Evolutionary conservation across 2,329 filamentous ascomycete species (phyloP).

Genomic region (Penicillium sp.): DNA sequence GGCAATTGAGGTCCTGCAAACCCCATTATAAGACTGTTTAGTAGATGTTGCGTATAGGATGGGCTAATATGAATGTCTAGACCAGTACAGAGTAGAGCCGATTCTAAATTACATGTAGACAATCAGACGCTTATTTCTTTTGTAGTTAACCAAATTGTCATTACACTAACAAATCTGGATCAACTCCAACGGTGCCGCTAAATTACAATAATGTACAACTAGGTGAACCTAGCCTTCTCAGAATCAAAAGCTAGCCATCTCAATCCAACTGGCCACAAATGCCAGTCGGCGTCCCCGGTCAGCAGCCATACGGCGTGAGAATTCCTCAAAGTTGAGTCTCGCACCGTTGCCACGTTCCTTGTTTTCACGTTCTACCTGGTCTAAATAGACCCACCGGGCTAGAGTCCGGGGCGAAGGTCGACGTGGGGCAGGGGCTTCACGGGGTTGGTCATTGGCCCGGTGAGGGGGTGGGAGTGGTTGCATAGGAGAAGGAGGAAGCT

Average conservation of each 20-base stretch:
- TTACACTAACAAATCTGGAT: not conserved
- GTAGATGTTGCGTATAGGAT: not conserved
- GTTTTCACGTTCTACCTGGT: constrained; percentile 60
- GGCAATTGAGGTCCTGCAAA: not conserved
- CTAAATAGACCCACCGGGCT: constrained; percentile 44
- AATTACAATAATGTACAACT: constrained; percentile 5
- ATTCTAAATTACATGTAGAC: not conserved
- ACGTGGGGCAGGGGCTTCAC: constrained; percentile 13
- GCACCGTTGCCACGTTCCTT: constrained; percentile 63
- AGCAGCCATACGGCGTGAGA: constrained; percentile 64
- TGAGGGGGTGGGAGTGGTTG: constrained; percentile 25
- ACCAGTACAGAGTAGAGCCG: not conserved
- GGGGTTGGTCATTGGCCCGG: constrained; percentile 10
- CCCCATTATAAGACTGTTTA: not conserved
- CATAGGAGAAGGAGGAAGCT: constrained; percentile 29
- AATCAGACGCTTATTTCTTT: not conserved
- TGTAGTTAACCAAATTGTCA: not conserved
- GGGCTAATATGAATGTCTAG: not conserved
- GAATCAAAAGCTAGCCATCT: constrained; percentile 57
- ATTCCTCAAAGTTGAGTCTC: constrained; percentile 67
- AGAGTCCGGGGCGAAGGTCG: constrained; percentile 33
- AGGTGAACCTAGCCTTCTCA: constrained; percentile 20
- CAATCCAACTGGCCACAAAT: constrained; percentile 85
- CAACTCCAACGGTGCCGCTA: not conserved
- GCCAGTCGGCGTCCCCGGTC: constrained; percentile 61